Base-by-base conservation (phyloP, 1,139 yeast species). In the Geotrichum siamense region DNA sequence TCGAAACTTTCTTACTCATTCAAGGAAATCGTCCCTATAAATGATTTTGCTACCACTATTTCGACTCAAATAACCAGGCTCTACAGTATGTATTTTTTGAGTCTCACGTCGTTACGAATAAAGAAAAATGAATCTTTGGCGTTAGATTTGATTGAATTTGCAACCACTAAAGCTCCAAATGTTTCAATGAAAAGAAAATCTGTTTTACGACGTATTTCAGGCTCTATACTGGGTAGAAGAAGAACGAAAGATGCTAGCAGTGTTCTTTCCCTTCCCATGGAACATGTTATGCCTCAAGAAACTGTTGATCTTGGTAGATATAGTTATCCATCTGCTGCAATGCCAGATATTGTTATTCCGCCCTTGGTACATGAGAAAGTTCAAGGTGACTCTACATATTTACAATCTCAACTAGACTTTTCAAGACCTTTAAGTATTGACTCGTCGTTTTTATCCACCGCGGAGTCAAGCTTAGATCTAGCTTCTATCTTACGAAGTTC, bases 81-180 rank as follows among this genome's bases (percentile, higher is more conserved):
- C n/a, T 54, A 57, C 43, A 62, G 68, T 1, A 50, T 64, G 34
- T 55, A 53, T 25, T 45, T 62, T 36, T 57, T 65, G 2, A 53
- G 62, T 3, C 50, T 56, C 44, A 53, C 56, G 2, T 52, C 48
- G 12, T 38, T 52, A 9, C 53, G 61, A 22, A 45, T 61, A 3
- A 47, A 51, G 5, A 43, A 55, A 20, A 62, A 64, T 44, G 45
- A 40, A 9, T 43, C 39, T 19, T 34, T 56, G 3, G 48, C 62
- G 1, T 37, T 43, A 10, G 45, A 52, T 27, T 48, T 64, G 28
- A 49, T 61, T 2, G 45, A 54, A n/a, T 64, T 53, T 54, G 61
- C 68, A 5, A 48, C 49, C 12, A 32, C 42, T 16, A 17, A 38
- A 27, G 15, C 20, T 28, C 36, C 23, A 6, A 15, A 5, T 16